Conservation (phyloP, 305 asterid genomes). For the Fraxinus latifolia region DNA sequence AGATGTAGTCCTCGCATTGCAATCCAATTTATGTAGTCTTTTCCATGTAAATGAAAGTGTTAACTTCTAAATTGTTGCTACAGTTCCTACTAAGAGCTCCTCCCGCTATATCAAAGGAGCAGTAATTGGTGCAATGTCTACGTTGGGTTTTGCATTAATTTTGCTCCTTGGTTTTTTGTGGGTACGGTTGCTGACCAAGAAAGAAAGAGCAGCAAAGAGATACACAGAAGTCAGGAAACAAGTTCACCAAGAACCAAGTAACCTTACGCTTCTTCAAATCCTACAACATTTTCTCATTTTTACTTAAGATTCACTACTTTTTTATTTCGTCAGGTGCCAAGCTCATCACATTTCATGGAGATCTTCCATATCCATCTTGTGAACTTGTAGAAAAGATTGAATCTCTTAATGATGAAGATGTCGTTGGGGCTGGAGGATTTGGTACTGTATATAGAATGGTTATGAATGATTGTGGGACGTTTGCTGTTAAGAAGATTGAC, state of each 20-base stretch:
- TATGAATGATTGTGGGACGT: slow-evolving; percentile 95
- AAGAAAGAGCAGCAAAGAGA: slow-evolving; percentile 73
- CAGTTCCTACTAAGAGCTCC: slow-evolving; percentile 59
- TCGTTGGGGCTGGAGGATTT: slow-evolving; percentile 94
- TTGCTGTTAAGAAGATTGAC: slow-evolving; percentile 89
- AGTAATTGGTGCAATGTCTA: slow-evolving; percentile 70
- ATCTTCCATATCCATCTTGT: slow-evolving; percentile 93
- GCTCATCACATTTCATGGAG: slow-evolving; percentile 94
- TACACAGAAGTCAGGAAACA: slow-evolving; percentile 89
- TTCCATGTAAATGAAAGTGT: neutral
- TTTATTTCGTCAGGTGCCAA: slow-evolving; percentile 55
- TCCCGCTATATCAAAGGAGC: slow-evolving; percentile 74
- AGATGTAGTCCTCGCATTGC: neutral
- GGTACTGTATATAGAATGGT: slow-evolving; percentile 97
- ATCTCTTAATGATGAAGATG: slow-evolving; percentile 77
- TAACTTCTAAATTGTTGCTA: slow-evolving; percentile 18
- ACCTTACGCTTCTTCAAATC: neutral
- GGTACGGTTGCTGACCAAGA: slow-evolving; percentile 71
- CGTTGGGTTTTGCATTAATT: slow-evolving; percentile 57
- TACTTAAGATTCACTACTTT: neutral
- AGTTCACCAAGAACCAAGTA: slow-evolving; percentile 83
- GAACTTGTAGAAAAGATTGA: slow-evolving; percentile 95
- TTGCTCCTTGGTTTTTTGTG: slow-evolving; percentile 58
- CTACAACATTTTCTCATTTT: neutral
- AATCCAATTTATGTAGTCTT: neutral